These are phyloP conservation scores for Leccinum insolens DNA, from an alignment of 1,284 basidiomycete species.

Conservation along the genomic window DNA sequence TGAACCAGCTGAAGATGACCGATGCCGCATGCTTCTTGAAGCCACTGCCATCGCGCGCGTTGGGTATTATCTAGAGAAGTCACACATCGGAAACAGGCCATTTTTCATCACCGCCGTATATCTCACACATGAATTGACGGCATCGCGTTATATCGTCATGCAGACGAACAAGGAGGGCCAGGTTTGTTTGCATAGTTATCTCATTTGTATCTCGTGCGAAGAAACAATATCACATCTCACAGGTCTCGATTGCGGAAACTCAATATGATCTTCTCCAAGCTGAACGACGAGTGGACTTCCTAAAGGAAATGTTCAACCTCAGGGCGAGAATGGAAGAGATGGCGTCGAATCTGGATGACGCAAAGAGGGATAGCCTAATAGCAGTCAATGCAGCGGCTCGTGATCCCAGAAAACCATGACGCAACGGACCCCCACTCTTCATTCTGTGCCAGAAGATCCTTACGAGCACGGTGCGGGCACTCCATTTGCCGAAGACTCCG, in stretches of 20 bases:
- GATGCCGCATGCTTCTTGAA: not conserved
- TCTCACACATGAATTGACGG: not conserved
- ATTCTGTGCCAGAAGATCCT: not conserved
- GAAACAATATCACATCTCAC: not conserved
- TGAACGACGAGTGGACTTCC: not conserved
- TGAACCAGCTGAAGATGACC: not conserved
- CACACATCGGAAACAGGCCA: not conserved
- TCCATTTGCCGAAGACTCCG: not conserved
- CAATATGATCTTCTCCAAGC: not conserved
- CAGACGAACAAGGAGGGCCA: not conserved
- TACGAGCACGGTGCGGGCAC: not conserved
- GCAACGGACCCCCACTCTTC: not conserved
- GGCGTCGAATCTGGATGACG: not conserved
- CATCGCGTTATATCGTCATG: not conserved
- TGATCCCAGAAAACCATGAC: not conserved
- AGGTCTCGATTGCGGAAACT: not conserved
- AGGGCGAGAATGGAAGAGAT: not conserved
- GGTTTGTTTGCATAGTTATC: not conserved
- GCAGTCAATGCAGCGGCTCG: not conserved
- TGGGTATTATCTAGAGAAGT: not conserved
- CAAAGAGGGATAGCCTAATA: not conserved
- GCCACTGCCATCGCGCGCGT: not conserved
- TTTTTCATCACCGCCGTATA: not conserved
- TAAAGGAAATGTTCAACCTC: not conserved
- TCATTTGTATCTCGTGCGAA: not conserved